phyloP scores from a whole-genome alignment of 2,329 filamentous ascomycete species.

The Trichoderma simmonsii region DNA sequence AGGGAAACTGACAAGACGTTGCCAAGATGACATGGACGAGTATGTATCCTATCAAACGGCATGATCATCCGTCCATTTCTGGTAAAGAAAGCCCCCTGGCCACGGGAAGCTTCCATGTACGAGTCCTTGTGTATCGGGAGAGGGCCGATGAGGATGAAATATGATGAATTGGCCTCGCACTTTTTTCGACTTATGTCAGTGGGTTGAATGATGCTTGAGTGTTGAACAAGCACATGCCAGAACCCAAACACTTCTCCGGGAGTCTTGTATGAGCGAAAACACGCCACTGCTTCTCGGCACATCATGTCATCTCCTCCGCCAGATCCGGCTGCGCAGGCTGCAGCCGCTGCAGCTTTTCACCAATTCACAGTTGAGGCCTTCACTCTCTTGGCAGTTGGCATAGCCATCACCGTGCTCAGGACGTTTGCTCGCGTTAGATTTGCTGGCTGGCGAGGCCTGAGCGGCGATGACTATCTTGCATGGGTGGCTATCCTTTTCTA shows the following conservation, averaged over 20 bases:
- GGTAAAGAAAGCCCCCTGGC: background rate
- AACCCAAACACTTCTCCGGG: background rate
- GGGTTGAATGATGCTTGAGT: background rate
- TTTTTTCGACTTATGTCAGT: background rate
- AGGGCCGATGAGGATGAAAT: constrained; percentile 2
- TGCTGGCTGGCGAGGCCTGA: constrained; percentile 49
- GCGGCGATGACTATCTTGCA: constrained; percentile 59
- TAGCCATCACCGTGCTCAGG: constrained; percentile 49
- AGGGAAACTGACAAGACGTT: background rate
- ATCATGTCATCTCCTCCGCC: constrained; percentile 10
- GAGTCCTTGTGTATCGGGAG: background rate
- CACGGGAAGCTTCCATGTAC: background rate
- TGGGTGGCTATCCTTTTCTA: constrained; percentile 54
- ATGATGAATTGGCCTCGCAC: background rate
- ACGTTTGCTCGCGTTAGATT: constrained; percentile 46
- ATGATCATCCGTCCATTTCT: background rate
- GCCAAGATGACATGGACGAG: background rate
- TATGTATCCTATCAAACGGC: background rate
- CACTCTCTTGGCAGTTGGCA: constrained; percentile 48
- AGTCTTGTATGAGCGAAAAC: background rate
- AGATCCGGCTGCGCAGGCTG: constrained; percentile 24
- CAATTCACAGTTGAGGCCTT: constrained; percentile 34
- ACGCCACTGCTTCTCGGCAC: background rate
- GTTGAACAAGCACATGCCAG: background rate
- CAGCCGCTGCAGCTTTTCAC: constrained; percentile 25